A percentile compares a stretch with the other conserved stretches of the same genome.
phyloP scores from a whole-genome alignment of 1,284 basidiomycete species.

The Malassezia japonica region DNA sequence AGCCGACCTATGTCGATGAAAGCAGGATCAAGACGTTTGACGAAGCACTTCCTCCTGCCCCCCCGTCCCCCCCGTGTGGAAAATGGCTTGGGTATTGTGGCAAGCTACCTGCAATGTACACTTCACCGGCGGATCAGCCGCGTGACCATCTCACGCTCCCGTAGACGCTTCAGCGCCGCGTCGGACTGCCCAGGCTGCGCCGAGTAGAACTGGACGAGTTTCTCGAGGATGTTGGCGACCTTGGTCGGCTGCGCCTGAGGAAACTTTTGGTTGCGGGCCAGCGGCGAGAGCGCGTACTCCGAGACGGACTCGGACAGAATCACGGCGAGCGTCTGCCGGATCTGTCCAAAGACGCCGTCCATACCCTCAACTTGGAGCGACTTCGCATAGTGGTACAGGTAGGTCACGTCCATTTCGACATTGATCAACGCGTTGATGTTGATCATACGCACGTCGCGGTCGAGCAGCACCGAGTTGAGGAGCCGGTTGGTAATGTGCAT shows the following conservation, averaged over 20 bases:
- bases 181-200: slow-evolving; percentile 9
- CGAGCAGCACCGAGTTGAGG: slow-evolving; percentile 56
- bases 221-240: slow-evolving; percentile 21
- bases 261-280: slow-evolving; percentile 17
- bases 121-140: slow-evolving; percentile 17
- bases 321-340: slow-evolving; percentile 62
- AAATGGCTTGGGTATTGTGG: not conserved
- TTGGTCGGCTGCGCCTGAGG: slow-evolving; percentile 21
- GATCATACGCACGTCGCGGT: slow-evolving; percentile 12
- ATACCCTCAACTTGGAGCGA: slow-evolving; percentile 10
- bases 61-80: too few species aligned
- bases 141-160: slow-evolving; percentile 21
- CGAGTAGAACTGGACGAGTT: slow-evolving; percentile 18
- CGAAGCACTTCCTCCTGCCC: too few species aligned
- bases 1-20: too few species aligned
- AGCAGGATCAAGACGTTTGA: too few species aligned
- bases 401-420: slow-evolving; percentile 24
- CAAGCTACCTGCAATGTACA: too few species aligned
- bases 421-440: slow-evolving; percentile 15
- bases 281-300: slow-evolving; percentile 58
- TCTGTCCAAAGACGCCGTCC: slow-evolving; percentile 3
- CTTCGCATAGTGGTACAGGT: slow-evolving; percentile 23
- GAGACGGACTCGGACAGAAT: slow-evolving; percentile 67
- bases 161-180: slow-evolving; percentile 12
- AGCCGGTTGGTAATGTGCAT: slow-evolving; percentile 74